Evolutionary conservation across 1,139 yeast genomes (phyloP).

Genomic region (Hemisphaericaspora subhashii): DNA sequence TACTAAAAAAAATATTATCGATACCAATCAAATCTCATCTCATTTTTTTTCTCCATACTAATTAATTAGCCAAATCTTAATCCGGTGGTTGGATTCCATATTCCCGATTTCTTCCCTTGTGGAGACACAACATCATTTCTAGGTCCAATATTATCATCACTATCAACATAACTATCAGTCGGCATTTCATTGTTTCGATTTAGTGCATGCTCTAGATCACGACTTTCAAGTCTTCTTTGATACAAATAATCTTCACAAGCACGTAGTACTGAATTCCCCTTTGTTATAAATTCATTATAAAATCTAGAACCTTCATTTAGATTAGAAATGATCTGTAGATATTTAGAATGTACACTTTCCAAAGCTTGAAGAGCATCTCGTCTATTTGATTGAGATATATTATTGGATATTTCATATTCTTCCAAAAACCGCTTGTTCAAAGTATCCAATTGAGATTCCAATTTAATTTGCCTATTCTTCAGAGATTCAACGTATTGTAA

Average conservation of each 20-base stretch:
- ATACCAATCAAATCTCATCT: neutral
- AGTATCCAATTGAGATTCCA: slow-evolving; percentile 45
- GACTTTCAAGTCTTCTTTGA: slow-evolving; percentile 53
- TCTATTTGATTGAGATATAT: slow-evolving; percentile 36
- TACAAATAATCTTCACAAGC: slow-evolving; percentile 59
- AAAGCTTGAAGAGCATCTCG: slow-evolving; percentile 53
- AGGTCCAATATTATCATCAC: neutral
- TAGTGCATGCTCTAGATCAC: slow-evolving; percentile 14
- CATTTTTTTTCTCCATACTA: slow-evolving; percentile 1
- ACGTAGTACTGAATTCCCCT: slow-evolving; percentile 46
- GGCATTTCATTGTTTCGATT: slow-evolving; percentile 1
- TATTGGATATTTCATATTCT: slow-evolving; percentile 17
- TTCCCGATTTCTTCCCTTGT: slow-evolving; percentile 15
- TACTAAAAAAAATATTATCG: too few species aligned
- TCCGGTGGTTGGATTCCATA: slow-evolving; percentile 35
- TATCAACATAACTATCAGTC: neutral
- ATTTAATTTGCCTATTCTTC: slow-evolving; percentile 38
- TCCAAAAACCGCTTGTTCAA: slow-evolving; percentile 38
- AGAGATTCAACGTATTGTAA: slow-evolving; percentile 36
- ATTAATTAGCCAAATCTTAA: slow-evolving; percentile 34
- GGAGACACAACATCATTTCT: slow-evolving; percentile 11
- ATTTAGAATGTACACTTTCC: slow-evolving; percentile 55
- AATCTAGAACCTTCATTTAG: slow-evolving; percentile 70
- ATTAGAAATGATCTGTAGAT: slow-evolving; percentile 56
- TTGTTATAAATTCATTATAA: slow-evolving; percentile 60